Evolutionary conservation across 2,329 filamentous ascomycete species (phyloP).

Genomic region (Sarocladiaceae sp.): DNA sequence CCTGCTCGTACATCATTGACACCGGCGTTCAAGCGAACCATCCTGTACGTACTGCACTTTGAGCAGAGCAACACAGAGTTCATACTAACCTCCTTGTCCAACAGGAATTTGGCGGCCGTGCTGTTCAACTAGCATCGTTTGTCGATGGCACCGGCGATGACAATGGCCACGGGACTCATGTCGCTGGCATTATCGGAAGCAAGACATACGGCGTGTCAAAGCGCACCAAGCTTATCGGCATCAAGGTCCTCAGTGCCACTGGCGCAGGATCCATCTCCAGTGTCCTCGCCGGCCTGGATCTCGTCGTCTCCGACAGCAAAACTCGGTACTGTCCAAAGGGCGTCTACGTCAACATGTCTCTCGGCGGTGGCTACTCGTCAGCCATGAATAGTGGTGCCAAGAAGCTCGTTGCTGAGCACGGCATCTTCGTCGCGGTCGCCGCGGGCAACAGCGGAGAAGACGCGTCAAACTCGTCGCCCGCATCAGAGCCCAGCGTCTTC

Average conservation of each 20-base stretch:
- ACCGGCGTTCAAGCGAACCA: constrained; percentile 28
- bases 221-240: constrained; percentile 30
- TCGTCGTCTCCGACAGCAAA: constrained; percentile 26
- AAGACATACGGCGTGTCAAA: constrained; percentile 29
- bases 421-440: constrained; percentile 36
- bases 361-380: constrained; percentile 28
- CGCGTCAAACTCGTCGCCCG: constrained; percentile 36
- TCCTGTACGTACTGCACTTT: not conserved
- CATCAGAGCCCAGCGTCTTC: constrained; percentile 35
- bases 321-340: constrained; percentile 6
- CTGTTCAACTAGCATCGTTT: constrained; percentile 3
- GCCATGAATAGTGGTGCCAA: constrained; percentile 33
- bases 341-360: constrained; percentile 37
- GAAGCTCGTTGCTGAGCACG: constrained; percentile 27
- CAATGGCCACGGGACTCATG: constrained; percentile 31
- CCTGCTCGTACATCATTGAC: constrained; percentile 33
- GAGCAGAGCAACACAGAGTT: too few relatives aligned
- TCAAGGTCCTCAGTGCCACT: constrained; percentile 33
- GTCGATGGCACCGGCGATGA: constrained; percentile 10
- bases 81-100: not conserved
- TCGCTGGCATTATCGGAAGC: constrained; percentile 19
- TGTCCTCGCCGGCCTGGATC: constrained; percentile 33
- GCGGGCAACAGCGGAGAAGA: constrained; percentile 37
- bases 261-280: constrained; percentile 16
- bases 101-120: constrained; percentile 18